Evolutionary conservation across 352 stramenopile genomes (phyloP), one percentile per base, ranked within the genome.

Genomic region (Detonula confervacea): DNA sequence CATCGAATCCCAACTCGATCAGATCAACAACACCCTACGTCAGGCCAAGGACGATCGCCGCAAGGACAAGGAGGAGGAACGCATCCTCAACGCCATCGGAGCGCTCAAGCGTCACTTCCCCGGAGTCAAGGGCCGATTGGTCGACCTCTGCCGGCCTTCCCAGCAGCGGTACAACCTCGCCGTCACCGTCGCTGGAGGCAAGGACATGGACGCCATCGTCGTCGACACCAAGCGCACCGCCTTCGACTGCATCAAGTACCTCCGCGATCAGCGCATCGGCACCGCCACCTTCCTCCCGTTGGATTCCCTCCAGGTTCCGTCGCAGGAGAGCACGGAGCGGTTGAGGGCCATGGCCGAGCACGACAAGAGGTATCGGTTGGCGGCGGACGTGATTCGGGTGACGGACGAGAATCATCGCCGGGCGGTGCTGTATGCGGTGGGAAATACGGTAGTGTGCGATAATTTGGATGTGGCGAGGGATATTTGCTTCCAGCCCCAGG

Each of bases 161-260:
- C 96, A 98, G 78, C 89, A 96, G 35, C 96, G 97, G 69, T 99
- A 98, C 89, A 98, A 98, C 83, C 94, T 98, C 81, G 97, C 97
- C 22, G 96, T 99, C 20, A 98, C 96, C 0, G 96, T 98, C 0
- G 97, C 97, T 27, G 97, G 95, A n/a, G 97, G 97, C 51, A 98
- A 98, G 63, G 95, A 99, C 86, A 98, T 99, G 96, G 97, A 99
- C 74, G 91, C 94, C 18, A 94, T 98, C 63, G 95, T 97, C 22
- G 95, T 98, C 6, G 93, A 97, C 73, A 96, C 91, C 0, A 90
- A 93, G 59, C 47, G 80, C 44, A 95, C 87, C 24, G 94, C 77
- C 14, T 85, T 95, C 30, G 90, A 96, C 59, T 97, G 95, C 79
- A 96, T 97, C 54, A 80, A 93, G 54, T 99, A 99, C 73, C 87